A percentile compares a stretch with the other conserved stretches of the same genome.
Conservation (phyloP, 495 filamentous ascomycete genomes). For the Peziza echinospora region DNA sequence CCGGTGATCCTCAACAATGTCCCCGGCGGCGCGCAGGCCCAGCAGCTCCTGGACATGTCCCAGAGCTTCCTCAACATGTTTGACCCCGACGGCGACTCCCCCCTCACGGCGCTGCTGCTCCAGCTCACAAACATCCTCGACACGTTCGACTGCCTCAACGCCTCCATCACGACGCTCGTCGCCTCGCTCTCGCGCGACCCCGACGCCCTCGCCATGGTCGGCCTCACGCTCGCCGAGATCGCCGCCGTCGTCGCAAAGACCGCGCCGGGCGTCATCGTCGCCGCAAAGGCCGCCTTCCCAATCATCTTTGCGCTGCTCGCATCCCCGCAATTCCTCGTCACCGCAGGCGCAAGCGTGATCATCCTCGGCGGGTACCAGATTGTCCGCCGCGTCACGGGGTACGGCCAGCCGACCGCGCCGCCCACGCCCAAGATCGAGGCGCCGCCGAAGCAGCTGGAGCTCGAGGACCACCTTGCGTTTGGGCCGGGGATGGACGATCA, state of each 20-base stretch:
- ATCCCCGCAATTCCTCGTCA: slow-evolving; percentile 80
- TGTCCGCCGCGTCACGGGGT: slow-evolving; percentile 23
- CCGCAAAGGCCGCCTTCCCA: slow-evolving; percentile 59
- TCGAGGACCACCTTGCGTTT: neutral
- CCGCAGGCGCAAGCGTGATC: slow-evolving; percentile 74
- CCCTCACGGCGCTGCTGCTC: slow-evolving; percentile 3
- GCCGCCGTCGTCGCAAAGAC: slow-evolving; percentile 62
- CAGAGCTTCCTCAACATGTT: neutral
- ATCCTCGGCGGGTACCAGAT: slow-evolving; percentile 95
- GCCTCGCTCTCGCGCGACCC: slow-evolving; percentile 73
- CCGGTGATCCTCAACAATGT: slow-evolving; percentile 9
- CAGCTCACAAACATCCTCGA: slow-evolving; percentile 16
- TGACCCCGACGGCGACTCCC: neutral
- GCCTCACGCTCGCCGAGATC: slow-evolving; percentile 79
- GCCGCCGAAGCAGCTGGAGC: neutral
- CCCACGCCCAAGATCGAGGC: no score
- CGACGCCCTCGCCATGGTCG: slow-evolving; percentile 84
- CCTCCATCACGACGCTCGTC: slow-evolving; percentile 42
- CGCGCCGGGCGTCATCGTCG: slow-evolving; percentile 52
- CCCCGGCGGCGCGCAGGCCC: slow-evolving; percentile 7
- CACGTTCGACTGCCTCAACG: slow-evolving; percentile 14
- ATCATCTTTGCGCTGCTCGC: slow-evolving; percentile 70
- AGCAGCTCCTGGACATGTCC: slow-evolving; percentile 7
- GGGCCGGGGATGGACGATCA: neutral
- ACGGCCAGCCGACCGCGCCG: neutral